Evolutionary conservation across 495 filamentous ascomycete genomes (phyloP), one percentile per base, ranked within the genome.

Genomic region (Annulohypoxylon stygium): DNA sequence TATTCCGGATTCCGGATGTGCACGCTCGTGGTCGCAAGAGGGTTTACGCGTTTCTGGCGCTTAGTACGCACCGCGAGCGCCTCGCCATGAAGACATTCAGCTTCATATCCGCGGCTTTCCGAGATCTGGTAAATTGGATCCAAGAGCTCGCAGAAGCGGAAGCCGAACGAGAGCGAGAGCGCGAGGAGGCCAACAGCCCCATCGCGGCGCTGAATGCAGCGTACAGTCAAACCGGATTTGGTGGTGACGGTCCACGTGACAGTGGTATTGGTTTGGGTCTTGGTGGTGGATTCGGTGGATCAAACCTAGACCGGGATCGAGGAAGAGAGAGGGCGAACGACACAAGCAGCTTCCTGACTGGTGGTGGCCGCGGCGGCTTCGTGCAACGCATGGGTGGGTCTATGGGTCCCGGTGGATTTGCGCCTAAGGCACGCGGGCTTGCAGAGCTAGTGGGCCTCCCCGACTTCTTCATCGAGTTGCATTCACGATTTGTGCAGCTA

Each of bases 1-100:
- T 97, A 75, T 97, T 98, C 78, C 93, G 93, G 23, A 91, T 97
- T 9, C 90, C 91, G 16, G 95, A 98, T 78, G 87, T 94, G 20
- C 91, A 94, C 81, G 94, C 95, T 16, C 93, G 95, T 39, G 95
- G 95, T 48, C 90, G 92, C 69, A 89, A 91, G 72, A 90, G 95
- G 66, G 91, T 93, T 47, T 98, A 98, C 80, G 94, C 95, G 47
- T 86, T 98, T 48, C 84, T 97, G 54, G 93, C 93, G n/a, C 88
- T 97, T 62, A 86, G 82, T 70, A 88, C 87, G 47, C 86, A 93
- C 74, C 92, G 92, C 62, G 88, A 93, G 67, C 88, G 90, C 57
- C 84, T 89, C 26, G 93, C 93, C 33, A 91, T 93, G 79, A 90
- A 91, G 70, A 90, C 90, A 0, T 94, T 92, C 71, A 89, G 89